Conservation (phyloP, 805 yeast species). For the Blastobotrys parvus region DNA sequence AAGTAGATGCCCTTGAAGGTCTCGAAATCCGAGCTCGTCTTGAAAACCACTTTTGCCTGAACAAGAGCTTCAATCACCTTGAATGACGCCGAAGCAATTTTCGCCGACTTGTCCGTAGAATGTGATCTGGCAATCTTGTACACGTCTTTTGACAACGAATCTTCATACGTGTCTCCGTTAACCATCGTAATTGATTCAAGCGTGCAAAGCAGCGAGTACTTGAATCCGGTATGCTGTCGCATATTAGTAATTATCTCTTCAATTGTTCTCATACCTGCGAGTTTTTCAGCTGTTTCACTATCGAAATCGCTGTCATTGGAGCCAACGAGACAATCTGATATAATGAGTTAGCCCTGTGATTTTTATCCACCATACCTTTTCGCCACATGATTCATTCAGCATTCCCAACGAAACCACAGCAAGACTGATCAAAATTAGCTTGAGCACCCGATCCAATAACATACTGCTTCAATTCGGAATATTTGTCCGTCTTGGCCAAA, state of each 20-base stretch:
- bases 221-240: constrained; percentile 21
- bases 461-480: constrained; percentile 23
- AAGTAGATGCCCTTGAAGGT: constrained; percentile 16
- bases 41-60: constrained; percentile 17
- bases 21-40: constrained; percentile 23
- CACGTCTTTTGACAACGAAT: constrained; percentile 22
- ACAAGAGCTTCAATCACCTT: constrained; percentile 21
- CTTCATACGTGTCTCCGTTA: constrained; percentile 27
- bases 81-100: constrained; percentile 26
- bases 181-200: constrained; percentile 17
- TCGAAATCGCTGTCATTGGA: constrained; percentile 24
- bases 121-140: constrained; percentile 25
- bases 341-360: not conserved
- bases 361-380: constrained; percentile 14
- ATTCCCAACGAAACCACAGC: constrained; percentile 20
- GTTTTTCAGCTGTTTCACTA: constrained; percentile 19
- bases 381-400: constrained; percentile 23
- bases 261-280: constrained; percentile 14
- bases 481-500: constrained; percentile 22
- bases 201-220: constrained; percentile 17
- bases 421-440: too few species aligned
- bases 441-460: too few species aligned
- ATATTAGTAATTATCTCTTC: not conserved
- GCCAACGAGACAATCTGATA: constrained; percentile 25
- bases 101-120: constrained; percentile 22